Evolutionary conservation across 306 rosid species (phyloP).

Genomic region (Vachellia collinsii): DNA sequence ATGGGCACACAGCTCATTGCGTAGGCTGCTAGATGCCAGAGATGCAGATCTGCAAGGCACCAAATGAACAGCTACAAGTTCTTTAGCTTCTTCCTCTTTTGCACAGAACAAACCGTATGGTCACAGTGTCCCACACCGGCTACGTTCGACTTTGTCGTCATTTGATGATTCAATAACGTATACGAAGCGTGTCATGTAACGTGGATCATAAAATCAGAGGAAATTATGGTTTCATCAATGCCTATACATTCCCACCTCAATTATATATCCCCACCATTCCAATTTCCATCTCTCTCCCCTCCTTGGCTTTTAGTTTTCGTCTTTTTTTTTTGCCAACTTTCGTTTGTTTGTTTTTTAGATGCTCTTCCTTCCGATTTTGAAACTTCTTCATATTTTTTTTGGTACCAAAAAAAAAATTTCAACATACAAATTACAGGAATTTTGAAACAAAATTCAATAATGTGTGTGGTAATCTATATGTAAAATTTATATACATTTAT

Average conservation of each 20-base stretch:
- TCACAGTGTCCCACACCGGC: background rate
- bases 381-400: no score
- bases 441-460: no score
- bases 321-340: no score
- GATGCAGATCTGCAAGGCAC: background rate
- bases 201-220: background rate
- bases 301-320: no score
- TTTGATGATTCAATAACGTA: background rate
- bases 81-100: background rate
- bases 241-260: slow-evolving; percentile 11
- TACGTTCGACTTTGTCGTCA: background rate
- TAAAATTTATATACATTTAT: no score
- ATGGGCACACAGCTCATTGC: no score
- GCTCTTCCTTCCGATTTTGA: no score
- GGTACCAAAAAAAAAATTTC: no score
- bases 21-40: no score
- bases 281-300: background rate
- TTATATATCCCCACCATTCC: background rate
- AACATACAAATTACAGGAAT: no score
- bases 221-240: background rate
- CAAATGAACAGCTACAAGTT: background rate
- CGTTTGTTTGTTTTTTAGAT: no score
- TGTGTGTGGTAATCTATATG: no score
- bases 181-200: background rate
- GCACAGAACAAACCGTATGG: background rate